Percentiles rank a stretch among this genome's conserved stretches.
phyloP scores from a whole-genome alignment of 2,329 filamentous ascomycete species.

The Pseudofabraea citricarpa region DNA sequence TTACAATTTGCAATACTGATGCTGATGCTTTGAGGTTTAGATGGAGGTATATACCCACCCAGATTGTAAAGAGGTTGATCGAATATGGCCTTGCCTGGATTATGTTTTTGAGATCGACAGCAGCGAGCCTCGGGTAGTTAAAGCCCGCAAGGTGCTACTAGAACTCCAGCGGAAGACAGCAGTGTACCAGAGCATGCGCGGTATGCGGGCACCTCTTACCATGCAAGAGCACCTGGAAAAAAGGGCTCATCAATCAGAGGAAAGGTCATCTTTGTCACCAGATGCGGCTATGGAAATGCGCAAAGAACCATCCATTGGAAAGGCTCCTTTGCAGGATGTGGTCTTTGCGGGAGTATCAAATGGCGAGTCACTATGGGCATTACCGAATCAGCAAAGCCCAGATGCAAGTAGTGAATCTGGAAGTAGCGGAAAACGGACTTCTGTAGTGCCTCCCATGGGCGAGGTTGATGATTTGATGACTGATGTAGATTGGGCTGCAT shows the following conservation, averaged over 20 bases:
- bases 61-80: slow-evolving; percentile 45
- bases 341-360: slow-evolving; percentile 44
- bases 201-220: slow-evolving; percentile 43
- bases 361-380: slow-evolving; percentile 41
- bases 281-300: neutral
- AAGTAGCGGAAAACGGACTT: neutral
- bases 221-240: slow-evolving; percentile 26
- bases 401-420: slow-evolving; percentile 36
- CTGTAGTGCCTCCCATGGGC: slow-evolving; percentile 7
- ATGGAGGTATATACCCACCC: slow-evolving; percentile 55
- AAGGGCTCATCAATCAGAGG: slow-evolving; percentile 11
- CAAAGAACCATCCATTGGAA: slow-evolving; percentile 3
- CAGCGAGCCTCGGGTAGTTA: slow-evolving; percentile 46
- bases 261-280: slow-evolving; percentile 1
- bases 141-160: slow-evolving; percentile 54
- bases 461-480: slow-evolving; percentile 35
- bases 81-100: slow-evolving; percentile 68
- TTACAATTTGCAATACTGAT: too few species aligned
- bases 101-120: slow-evolving; percentile 63
- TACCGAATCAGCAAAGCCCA: slow-evolving; percentile 35
- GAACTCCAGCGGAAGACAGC: slow-evolving; percentile 59
- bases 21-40: too few species aligned
- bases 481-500: slow-evolving; percentile 55
- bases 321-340: slow-evolving; percentile 10
- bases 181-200: slow-evolving; percentile 54